Conservation (phyloP, 768 basidiomycete species). For the Collybia sp. region DNA sequence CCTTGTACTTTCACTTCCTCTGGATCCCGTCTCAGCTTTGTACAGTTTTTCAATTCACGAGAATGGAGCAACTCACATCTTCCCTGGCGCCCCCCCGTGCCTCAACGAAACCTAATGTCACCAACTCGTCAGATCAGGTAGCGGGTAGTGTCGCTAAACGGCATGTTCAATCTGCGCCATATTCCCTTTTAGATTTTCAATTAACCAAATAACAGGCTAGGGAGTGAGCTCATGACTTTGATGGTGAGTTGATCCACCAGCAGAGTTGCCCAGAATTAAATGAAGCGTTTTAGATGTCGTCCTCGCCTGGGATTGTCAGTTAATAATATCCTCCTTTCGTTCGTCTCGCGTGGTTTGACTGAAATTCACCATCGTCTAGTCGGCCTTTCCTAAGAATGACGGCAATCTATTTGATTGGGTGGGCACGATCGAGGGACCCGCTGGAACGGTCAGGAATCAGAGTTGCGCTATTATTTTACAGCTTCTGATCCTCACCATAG, state of each 20-base stretch:
- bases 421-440: constrained; percentile 80
- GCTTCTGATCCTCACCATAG: constrained; percentile 23
- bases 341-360: neutral
- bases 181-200: constrained; percentile 4
- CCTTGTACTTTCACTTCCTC: constrained; percentile 13
- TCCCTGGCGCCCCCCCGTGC: constrained; percentile 58
- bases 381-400: constrained; percentile 86
- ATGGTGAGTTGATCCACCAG: constrained; percentile 51
- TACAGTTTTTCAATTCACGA: constrained; percentile 10
- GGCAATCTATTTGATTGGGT: constrained; percentile 88
- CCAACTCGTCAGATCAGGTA: constrained; percentile 49
- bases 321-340: neutral
- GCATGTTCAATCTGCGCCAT: constrained; percentile 29
- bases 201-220: constrained; percentile 43
- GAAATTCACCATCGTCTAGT: constrained; percentile 34
- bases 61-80: constrained; percentile 71
- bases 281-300: constrained; percentile 60
- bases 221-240: constrained; percentile 82
- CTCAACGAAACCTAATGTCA: constrained; percentile 50
- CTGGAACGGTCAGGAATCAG: constrained; percentile 58
- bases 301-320: constrained; percentile 83
- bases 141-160: constrained; percentile 84
- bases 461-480: neutral
- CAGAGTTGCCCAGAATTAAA: neutral
- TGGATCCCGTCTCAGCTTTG: constrained; percentile 11